Conservation (phyloP, 2,329 filamentous ascomycete genomes). For the Didymella sp. region DNA sequence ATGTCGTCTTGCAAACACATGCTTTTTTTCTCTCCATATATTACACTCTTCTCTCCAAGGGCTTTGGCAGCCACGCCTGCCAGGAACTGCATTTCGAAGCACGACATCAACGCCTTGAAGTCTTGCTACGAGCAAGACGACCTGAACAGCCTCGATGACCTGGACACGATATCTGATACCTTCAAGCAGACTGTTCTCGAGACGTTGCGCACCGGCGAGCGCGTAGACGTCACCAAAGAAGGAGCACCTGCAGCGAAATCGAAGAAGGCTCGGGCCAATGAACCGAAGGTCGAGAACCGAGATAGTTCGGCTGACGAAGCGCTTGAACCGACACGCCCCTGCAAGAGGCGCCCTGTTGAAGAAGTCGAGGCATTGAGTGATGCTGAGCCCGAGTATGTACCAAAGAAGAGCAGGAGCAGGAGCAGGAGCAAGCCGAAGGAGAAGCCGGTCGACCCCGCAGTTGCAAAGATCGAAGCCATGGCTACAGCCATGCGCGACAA, state of each 20-base stretch:
- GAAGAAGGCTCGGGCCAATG: slow-evolving; percentile 27
- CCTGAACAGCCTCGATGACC: slow-evolving; percentile 72
- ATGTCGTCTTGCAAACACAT: slow-evolving; percentile 71
- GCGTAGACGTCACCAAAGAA: slow-evolving; percentile 4
- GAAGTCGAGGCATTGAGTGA: background rate
- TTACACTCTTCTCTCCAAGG: background rate
- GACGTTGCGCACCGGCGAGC: slow-evolving; percentile 57
- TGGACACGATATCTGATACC: slow-evolving; percentile 72
- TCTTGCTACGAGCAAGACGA: slow-evolving; percentile 52
- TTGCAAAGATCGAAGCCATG: too few species aligned
- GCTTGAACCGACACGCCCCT: slow-evolving; percentile 11
- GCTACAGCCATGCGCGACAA: too few species aligned
- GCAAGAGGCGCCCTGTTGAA: slow-evolving; percentile 17
- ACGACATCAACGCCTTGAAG: slow-evolving; percentile 69
- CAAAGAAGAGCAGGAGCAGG: background rate
- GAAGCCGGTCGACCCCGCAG: too few species aligned
- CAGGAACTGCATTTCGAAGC: slow-evolving; percentile 82
- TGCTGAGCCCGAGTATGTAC: background rate
- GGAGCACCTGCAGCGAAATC: background rate
- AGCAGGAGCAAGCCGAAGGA: background rate
- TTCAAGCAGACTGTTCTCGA: slow-evolving; percentile 73
- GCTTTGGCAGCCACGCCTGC: background rate
- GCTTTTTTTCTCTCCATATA: background rate
- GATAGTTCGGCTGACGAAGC: slow-evolving; percentile 5
- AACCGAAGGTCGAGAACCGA: slow-evolving; percentile 23